Base-by-base conservation (phyloP, 2,329 filamentous ascomycete genomes). In the Colletotrichum sojae region DNA sequence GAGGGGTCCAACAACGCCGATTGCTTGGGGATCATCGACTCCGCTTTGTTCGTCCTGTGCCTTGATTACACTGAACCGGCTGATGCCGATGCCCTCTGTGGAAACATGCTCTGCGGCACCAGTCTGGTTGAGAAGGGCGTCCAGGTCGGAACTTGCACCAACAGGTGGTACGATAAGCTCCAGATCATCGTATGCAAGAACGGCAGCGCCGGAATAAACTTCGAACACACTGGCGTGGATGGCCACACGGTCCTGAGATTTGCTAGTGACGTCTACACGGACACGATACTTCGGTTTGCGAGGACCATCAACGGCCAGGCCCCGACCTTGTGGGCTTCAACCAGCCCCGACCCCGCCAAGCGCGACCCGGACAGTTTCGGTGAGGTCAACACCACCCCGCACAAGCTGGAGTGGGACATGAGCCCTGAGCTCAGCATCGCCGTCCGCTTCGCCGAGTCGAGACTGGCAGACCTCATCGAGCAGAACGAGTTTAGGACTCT, bases 141-240 rank as follows among this genome's bases (percentile, higher is more conserved):
- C 2, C 96, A 99, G 81, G 94, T 98, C 52, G 96, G 96, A 36
- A 98, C 96, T 2, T 99, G 96, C 82, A 98, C 95, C 15, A 99
- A 99, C 80, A 88, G 96, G 71, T 99, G 96, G 96, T 99, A 99
- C 77, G 96, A 99, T 83, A 99, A 99, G 83, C 86, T 99, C 55
- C 96, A 99, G 78, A 98, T 99, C 71, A 98, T 99, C 63, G 96
- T 99, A 58, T 98, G 96, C 86, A 97, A 97, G 83, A 99, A 98
- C 81, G 96, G 96, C 66, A 97, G 94, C 77, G 96, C 96, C 0
- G 96, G 96, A 6, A 98, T 99, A 89, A 99, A 99, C 82, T 98
- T 99, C 76, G 96, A 99, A 80, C 96, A 99, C 77, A 99, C 96
- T 0, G 96, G 96, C 73, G 95, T 99, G 5, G 96, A 99, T 76